phyloP scores from a whole-genome alignment of 2,329 filamentous ascomycete genomes.

The Aspergillus nomiae region DNA sequence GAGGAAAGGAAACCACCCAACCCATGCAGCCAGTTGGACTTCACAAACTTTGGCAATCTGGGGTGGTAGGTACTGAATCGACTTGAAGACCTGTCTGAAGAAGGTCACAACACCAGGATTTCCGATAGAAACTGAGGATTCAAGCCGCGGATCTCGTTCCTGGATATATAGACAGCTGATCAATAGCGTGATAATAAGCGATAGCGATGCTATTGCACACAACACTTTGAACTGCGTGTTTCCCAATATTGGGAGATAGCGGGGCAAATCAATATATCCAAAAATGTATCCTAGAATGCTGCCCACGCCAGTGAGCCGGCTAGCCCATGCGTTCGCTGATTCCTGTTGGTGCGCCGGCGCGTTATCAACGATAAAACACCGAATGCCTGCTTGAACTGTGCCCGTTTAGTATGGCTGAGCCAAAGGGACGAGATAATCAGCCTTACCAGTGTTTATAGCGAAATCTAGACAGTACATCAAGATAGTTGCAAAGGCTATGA shows the following conservation, averaged over 20 bases:
- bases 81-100: constrained; percentile 75
- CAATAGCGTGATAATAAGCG: constrained; percentile 68
- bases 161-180: constrained; percentile 70
- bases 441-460: constrained; percentile 81
- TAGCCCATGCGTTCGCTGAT: constrained; percentile 90
- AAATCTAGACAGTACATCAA: constrained; percentile 92
- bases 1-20: constrained; percentile 92
- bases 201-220: constrained; percentile 78
- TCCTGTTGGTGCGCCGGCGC: constrained; percentile 93
- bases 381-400: constrained; percentile 81
- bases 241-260: constrained; percentile 75
- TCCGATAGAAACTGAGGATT: constrained; percentile 62
- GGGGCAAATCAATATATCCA: constrained; percentile 78
- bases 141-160: constrained; percentile 78
- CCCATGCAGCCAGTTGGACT: constrained; percentile 85
- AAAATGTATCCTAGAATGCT: constrained; percentile 90
- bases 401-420: constrained; percentile 5
- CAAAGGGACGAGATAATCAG: constrained; percentile 19
- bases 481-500: constrained; percentile 78
- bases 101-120: constrained; percentile 72
- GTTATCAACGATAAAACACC: constrained; percentile 92
- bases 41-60: constrained; percentile 81
- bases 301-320: constrained; percentile 79
- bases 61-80: constrained; percentile 75
- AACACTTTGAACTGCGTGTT: constrained; percentile 91